Evolutionary conservation across 2,329 filamentous ascomycete species (phyloP), one percentile per base, ranked within the genome.

Genomic region (Domatiomyces globalis): DNA sequence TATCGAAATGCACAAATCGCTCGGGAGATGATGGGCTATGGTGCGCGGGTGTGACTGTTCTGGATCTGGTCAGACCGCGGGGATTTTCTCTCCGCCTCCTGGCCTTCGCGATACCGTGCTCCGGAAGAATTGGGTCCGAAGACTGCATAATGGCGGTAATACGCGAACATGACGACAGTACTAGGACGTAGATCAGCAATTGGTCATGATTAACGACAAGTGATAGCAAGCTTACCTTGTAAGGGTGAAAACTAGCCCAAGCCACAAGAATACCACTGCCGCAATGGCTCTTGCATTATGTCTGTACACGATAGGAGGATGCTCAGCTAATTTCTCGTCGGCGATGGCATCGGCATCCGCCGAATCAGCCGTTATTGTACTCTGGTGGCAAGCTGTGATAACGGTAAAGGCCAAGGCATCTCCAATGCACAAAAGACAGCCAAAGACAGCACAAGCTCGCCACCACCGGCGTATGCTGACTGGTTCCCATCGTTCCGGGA

Each of bases 401-500:
- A 69, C 68, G 0, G 76, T 79, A 55, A 75, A 65, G 0, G 70
- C 67, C 48, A 79, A 60, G 2, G 73, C 74, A 55, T 70, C 67
- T 1, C 70, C 68, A 1, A 77, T 63, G 12, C 71, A 67, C 56
- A 75, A 68, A 9, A 74, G 33, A 33, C 69, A 71, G 6, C 77
- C 66, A 2, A 76, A 60, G 1, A 78, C 62, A 0, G 73, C 72
- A 55, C 69, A 75, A 9, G 73, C 67, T 58, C 70, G 75, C 77
- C 77, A 80, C 0, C 75, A 72, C n/a, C 71, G 57, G 47, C 72
- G 71, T 2, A 79, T 75, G 18, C 66, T 61, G 18, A 55, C 61
- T 3, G 67, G 71, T 54, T 80, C 77, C 8, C 67, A 62, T 46
- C 77, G 69, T 49, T 76, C 75, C 0, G 77, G 77, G 74, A 75